These are phyloP conservation scores for Acorus calamus DNA, from an alignment of 106 monocot genomes.

Conservation along the genomic window DNA sequence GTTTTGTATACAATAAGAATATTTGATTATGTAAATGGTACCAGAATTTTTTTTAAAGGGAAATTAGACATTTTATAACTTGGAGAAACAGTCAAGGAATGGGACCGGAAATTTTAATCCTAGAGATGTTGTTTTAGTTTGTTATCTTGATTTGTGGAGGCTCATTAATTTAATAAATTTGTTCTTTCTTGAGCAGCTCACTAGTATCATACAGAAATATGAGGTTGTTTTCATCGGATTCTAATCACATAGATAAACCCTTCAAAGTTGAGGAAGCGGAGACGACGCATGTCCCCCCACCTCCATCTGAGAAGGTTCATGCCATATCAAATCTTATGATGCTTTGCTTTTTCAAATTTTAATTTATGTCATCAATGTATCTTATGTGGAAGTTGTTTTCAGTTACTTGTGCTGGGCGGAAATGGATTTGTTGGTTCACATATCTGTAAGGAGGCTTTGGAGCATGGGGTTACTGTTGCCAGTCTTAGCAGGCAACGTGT, in stretches of 20 bases:
- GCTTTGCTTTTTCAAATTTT: neutral
- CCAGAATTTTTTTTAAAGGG: too few relatives aligned
- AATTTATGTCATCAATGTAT: neutral
- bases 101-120: too few relatives aligned
- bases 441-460: conserved; percentile 85
- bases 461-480: conserved; percentile 58
- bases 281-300: conserved; percentile 46
- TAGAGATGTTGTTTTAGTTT: too few relatives aligned
- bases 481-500: conserved; percentile 78
- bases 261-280: conserved; percentile 89
- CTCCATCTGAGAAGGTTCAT: conserved; percentile 58
- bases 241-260: conserved; percentile 51
- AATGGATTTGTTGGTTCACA: conserved; percentile 99
- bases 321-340: too few relatives aligned
- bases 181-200: conserved; percentile 15
- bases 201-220: conserved; percentile 18
- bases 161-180: too few relatives aligned
- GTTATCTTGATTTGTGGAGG: neutral
- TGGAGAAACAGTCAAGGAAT: too few relatives aligned
- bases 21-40: too few relatives aligned
- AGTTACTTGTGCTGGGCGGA: conserved; percentile 91
- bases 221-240: conserved; percentile 56
- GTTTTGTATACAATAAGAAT: too few relatives aligned
- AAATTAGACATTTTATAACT: too few relatives aligned
- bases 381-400: conserved; percentile 3